Base-by-base conservation (phyloP, 106 monocot genomes). In the Acanthochlamys bracteata region DNA sequence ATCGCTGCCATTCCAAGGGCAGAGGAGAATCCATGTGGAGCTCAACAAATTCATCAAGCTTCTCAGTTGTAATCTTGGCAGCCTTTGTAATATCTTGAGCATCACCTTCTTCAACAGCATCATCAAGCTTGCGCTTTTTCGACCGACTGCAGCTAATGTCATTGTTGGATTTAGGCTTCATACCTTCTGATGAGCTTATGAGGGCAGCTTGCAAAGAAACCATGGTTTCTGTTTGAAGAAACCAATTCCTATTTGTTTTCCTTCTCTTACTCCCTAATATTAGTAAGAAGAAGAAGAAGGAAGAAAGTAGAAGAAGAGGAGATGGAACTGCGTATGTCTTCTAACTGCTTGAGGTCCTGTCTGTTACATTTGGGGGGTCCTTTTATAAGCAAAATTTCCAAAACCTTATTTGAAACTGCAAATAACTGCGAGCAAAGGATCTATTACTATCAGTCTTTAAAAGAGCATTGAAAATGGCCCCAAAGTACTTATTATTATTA, bases 1-100 rank as follows among this genome's bases (percentile, higher is more conserved):
- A 83, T n/a, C 84, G 68, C 46, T 84, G 84, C 88, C 88, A 83
- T 53, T 84, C 88, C 14, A 77, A 64, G 0, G 84, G 84, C 42
- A 84, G 59, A n/a, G 89, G 89, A 3, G 80, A 55, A 15, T 84
- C 88, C 42, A 88, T 74, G 8, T 78, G 65, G 39, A 88, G 80
- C 39, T 88, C 88, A 58, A 84, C 61, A 25, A 71, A 76, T 11
- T 42, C 43, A 17, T n/a, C 21, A 12, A 20, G 6, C 63, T 66
- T 24, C 20, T 7, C 25, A 9, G 20, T 45, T 66, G 60, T 39
- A 9, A 68, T 67, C 59, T 69, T 69, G 39, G 42, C 15, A 55
- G 63, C 64, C 52, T 79, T 69, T 2, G 24, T 40, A 12, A 47
- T 0, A 46, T 19, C 41, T 13, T 12, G 45, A 16, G 20, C 63